Conservation (phyloP, 305 asterid genomes). For the Rubia tinctorum region DNA sequence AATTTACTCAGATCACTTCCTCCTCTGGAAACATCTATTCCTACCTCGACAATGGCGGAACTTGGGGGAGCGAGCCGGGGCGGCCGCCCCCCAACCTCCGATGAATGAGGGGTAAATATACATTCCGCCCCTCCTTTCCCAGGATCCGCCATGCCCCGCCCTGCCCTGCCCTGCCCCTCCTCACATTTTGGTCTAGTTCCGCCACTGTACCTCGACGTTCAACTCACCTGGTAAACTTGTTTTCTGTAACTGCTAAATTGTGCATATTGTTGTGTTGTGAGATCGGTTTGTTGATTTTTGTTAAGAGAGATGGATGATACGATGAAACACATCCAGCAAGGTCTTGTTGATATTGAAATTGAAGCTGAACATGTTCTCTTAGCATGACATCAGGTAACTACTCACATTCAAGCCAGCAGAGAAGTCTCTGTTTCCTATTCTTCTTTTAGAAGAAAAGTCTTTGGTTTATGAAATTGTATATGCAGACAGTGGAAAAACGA, state of each 20-base stretch:
- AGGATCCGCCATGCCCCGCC: no score
- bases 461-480: slow-evolving; percentile 14
- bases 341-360: not conserved
- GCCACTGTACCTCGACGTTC: no score
- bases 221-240: not conserved
- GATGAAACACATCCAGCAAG: not conserved
- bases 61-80: no score
- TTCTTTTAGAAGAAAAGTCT: slow-evolving; percentile 4
- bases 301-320: not conserved
- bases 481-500: slow-evolving; percentile 86
- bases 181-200: no score
- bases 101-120: no score
- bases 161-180: no score
- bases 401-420: not conserved
- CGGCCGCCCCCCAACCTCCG: no score
- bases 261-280: not conserved
- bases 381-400: not conserved
- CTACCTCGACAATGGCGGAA: no score
- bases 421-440: not conserved
- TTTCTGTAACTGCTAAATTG: not conserved
- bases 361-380: not conserved
- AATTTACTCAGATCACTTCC: no score
- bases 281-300: not conserved
- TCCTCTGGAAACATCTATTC: no score
- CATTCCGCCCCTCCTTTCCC: no score